Percentiles rank a stretch among this genome's conserved stretches.
These are phyloP conservation scores for Penicillium sp. DNA, from an alignment of 2,329 filamentous ascomycete genomes.

Conservation along the genomic window DNA sequence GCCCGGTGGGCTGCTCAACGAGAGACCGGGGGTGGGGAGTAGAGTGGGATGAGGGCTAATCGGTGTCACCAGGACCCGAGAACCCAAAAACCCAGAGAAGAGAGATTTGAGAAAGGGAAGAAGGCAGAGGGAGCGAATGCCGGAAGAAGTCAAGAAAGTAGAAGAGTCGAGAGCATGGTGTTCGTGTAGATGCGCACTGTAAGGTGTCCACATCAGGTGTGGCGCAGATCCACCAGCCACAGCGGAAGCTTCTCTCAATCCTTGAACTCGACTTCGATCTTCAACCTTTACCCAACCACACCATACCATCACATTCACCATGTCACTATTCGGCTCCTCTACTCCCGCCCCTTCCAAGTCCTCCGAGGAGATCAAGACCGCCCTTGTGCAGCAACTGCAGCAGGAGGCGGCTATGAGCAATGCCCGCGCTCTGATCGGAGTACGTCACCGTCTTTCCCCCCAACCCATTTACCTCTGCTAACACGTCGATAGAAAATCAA, in stretches of 20 bases:
- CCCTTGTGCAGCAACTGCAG: slow-evolving; percentile 63
- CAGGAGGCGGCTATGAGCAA: slow-evolving; percentile 66
- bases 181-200: slow-evolving; percentile 1
- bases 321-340: slow-evolving; percentile 43
- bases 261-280: slow-evolving; percentile 3
- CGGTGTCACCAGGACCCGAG: slow-evolving; percentile 28
- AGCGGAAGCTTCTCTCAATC: slow-evolving; percentile 5
- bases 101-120: slow-evolving; percentile 12
- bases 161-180: not conserved
- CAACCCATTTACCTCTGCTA: not conserved
- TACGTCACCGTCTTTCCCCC: slow-evolving; percentile 37
- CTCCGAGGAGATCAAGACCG: slow-evolving; percentile 47
- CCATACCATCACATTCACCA: slow-evolving; percentile 19
- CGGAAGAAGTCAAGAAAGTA: slow-evolving; percentile 3
- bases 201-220: slow-evolving; percentile 21
- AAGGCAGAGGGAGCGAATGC: slow-evolving; percentile 1
- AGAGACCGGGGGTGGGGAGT: slow-evolving; percentile 21
- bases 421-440: slow-evolving; percentile 68
- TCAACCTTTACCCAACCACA: not conserved
- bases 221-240: slow-evolving; percentile 13
- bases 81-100: slow-evolving; percentile 2
- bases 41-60: not conserved
- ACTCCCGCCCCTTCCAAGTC: slow-evolving; percentile 23
- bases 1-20: slow-evolving; percentile 20
- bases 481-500: slow-evolving; percentile 65